phyloP scores from a whole-genome alignment of 176 grass and related monocot genomes.

The Themeda triandra region DNA sequence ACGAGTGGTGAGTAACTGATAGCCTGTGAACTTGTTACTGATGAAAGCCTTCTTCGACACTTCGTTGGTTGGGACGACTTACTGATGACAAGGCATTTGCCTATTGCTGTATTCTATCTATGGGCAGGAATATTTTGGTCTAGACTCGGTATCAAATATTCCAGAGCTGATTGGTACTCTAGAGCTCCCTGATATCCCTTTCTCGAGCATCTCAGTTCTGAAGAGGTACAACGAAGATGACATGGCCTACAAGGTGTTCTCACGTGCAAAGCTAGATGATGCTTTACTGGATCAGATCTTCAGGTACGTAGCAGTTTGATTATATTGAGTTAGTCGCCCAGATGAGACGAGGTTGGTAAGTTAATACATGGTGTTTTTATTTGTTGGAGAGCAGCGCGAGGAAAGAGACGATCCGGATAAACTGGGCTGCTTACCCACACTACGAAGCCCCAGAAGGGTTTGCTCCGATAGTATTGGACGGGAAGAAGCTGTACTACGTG shows the following conservation, averaged over 20 bases:
- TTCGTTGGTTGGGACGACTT: not conserved
- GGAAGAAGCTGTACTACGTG: conserved; percentile 88
- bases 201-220: conserved; percentile 68
- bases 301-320: conserved; percentile 40
- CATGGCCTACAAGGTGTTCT: conserved; percentile 84
- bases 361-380: not conserved
- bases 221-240: conserved; percentile 71
- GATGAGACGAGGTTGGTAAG: not conserved
- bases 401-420: conserved; percentile 65
- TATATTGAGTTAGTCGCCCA: not conserved
- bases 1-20: not conserved
- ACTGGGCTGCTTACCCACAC: conserved; percentile 93
- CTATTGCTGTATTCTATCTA: not conserved
- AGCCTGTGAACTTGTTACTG: not conserved
- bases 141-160: conserved; percentile 57
- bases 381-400: conserved; percentile 42
- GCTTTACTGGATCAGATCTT: conserved; percentile 68
- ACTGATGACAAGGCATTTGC: not conserved
- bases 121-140: conserved; percentile 72
- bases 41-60: not conserved
- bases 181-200: conserved; percentile 77
- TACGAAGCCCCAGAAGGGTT: conserved; percentile 79
- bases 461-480: conserved; percentile 77
- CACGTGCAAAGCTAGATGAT: conserved; percentile 58
- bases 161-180: conserved; percentile 78